Evolutionary conservation across 2,329 filamentous ascomycete species (phyloP).

Genomic region (Lachnellula cervina): DNA sequence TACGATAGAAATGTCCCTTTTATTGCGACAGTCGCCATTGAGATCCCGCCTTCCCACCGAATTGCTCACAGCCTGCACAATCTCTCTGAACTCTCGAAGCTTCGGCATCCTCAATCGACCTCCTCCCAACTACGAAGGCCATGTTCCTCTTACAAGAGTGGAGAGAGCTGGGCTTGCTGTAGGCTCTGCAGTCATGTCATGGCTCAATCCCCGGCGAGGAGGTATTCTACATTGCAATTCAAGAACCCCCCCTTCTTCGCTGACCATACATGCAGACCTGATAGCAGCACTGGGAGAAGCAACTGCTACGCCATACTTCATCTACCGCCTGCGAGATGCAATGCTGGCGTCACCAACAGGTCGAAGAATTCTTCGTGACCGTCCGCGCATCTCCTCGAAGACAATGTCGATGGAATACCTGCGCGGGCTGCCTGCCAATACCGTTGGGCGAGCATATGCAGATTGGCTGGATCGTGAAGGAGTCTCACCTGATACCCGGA

Average conservation of each 20-base stretch:
- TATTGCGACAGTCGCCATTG: conserved; percentile 16
- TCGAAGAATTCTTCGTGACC: conserved; percentile 83
- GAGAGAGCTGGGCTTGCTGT: conserved; percentile 71
- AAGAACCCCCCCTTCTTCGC: background rate
- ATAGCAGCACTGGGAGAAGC: conserved; percentile 93
- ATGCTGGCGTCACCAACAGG: conserved; percentile 85
- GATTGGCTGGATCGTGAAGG: conserved; percentile 91
- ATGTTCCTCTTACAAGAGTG: conserved; percentile 76
- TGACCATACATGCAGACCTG: conserved; percentile 57
- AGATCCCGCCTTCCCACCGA: conserved; percentile 21
- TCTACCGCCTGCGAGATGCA: conserved; percentile 80
- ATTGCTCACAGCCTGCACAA: conserved; percentile 21
- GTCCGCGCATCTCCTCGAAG: conserved; percentile 78
- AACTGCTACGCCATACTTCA: conserved; percentile 92
- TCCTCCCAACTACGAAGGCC: conserved; percentile 81
- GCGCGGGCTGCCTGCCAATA: conserved; percentile 65
- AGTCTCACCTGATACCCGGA: conserved; percentile 85
- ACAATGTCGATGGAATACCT: conserved; percentile 62
- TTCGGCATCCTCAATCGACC: conserved; percentile 87
- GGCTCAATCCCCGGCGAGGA: conserved; percentile 73
- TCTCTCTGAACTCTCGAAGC: conserved; percentile 31
- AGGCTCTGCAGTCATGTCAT: conserved; percentile 57
- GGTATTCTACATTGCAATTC: conserved; percentile 42
- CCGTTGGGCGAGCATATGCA: conserved; percentile 77
- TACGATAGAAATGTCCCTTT: conserved; percentile 20